Evolutionary conservation across 345 rosid species (phyloP), one percentile per base, ranked within the genome.

Genomic region (Rhodomyrtus tomentosa): DNA sequence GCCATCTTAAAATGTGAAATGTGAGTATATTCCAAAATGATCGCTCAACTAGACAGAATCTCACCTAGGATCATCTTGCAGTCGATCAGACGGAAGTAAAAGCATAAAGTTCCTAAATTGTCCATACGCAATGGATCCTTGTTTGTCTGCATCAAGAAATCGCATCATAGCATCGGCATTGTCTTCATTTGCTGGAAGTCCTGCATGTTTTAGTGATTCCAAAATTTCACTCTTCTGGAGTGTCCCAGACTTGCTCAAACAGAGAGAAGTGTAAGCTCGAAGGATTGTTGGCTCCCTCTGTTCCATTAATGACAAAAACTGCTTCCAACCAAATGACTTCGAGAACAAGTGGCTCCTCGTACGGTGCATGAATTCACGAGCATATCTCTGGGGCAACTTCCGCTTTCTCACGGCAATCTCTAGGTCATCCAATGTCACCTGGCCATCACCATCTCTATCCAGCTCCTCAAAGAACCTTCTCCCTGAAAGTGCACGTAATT

Each of bases 151-250:
- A 89, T 94, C 96, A 87, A 97, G 89, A 88, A 95, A 95, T 74
- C 93, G 92, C 99, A 95, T 97, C 99, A 97, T 97, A 38, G 98
- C 98, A 87, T 90, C 91, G 87, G 99, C 99, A 89, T 95, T 94
- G 87, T 95, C 98, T 89, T 95, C 99, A 89, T 95, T 97, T 24
- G 96, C 98, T 3, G 99, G 99, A 90, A 95, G 98, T 82, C 98
- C 98, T 53, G 98, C 92, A 90, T 94, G 93, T 85, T 93, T 88
- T 4, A 97, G 90, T 42, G 99, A 97, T 85, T 97, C 96, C 91
- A 97, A 84, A 89, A 95, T 93, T 92, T 95, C 98, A 90, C 99
- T 97, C 91, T 94, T 97, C 90, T 97, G 92, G 45, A 97, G 95
- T 49, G 99, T 97, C 83, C 99, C 99, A 72, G 96, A 97, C 89